phyloP scores from a whole-genome alignment of 306 rosid species.

The Gleditsia sinensis region DNA sequence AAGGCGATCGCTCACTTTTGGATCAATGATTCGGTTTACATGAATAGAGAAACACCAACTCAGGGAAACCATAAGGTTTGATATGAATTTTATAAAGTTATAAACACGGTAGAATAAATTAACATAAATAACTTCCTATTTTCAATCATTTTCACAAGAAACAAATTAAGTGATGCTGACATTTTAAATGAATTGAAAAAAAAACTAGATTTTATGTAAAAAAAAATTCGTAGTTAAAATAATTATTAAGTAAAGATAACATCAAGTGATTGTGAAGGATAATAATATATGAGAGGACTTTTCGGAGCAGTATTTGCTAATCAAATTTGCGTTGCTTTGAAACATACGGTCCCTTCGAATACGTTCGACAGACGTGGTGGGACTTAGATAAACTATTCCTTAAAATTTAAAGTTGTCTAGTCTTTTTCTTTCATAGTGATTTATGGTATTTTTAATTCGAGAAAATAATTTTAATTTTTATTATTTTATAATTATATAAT shows the following conservation, averaged over 20 bases:
- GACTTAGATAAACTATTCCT: too few relatives aligned
- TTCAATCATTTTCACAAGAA: neutral
- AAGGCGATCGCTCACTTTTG: conserved; percentile 16
- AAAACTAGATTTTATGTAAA: too few relatives aligned
- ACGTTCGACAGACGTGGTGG: too few relatives aligned
- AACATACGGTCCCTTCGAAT: conserved; percentile 31
- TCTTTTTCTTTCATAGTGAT: neutral
- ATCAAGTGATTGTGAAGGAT: conserved; percentile 20
- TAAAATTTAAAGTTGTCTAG: neutral
- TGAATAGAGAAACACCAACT: neutral
- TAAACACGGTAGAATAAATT: neutral
- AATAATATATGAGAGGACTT: neutral
- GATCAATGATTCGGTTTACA: conserved; percentile 19
- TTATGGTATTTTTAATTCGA: too few relatives aligned
- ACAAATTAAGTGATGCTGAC: too few relatives aligned
- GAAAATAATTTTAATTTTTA: too few relatives aligned
- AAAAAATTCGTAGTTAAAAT: too few relatives aligned
- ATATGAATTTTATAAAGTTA: too few relatives aligned
- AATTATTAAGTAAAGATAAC: conserved; percentile 24
- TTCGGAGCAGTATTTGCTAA: conserved; percentile 4
- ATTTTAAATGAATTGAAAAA: too few relatives aligned
- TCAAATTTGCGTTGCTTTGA: conserved; percentile 28
- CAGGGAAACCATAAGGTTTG: neutral
- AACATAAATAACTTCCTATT: neutral
- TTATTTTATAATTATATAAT: too few relatives aligned